Evolutionary conservation across 2,329 filamentous ascomycete species (phyloP).

Genomic region (Sclerotinia subarctica): DNA sequence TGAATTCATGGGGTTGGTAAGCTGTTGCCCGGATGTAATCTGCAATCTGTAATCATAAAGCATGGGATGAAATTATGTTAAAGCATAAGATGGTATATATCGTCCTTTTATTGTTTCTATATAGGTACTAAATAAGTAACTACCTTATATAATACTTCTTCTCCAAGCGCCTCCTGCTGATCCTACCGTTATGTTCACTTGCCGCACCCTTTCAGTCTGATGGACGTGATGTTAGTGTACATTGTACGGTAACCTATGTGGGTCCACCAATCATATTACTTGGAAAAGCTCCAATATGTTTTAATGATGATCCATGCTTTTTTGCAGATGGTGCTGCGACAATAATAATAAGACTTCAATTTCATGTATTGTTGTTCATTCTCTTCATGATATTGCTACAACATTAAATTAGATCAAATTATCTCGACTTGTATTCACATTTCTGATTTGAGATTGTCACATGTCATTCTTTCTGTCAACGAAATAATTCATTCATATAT

Average conservation of each 20-base stretch:
- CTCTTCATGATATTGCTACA: background rate
- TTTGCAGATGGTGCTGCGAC: slow-evolving; percentile 1
- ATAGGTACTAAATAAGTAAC: background rate
- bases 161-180: background rate
- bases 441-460: too few relatives aligned
- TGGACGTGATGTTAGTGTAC: background rate
- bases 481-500: background rate
- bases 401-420: background rate
- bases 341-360: background rate
- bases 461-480: too few relatives aligned
- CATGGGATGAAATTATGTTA: too few relatives aligned
- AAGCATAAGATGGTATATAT: too few relatives aligned
- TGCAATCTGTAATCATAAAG: too few relatives aligned
- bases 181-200: background rate
- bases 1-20: too few relatives aligned
- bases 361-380: background rate
- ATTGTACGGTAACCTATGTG: background rate
- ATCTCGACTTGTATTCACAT: background rate
- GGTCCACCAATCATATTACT: background rate
- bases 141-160: background rate
- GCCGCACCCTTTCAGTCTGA: slow-evolving; percentile 2
- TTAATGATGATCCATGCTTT: slow-evolving; percentile 4
- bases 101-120: too few relatives aligned
- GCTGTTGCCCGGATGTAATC: too few relatives aligned
- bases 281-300: background rate